Base-by-base conservation (phyloP, 257 asterid genomes). In the Buddleja alternifolia region DNA sequence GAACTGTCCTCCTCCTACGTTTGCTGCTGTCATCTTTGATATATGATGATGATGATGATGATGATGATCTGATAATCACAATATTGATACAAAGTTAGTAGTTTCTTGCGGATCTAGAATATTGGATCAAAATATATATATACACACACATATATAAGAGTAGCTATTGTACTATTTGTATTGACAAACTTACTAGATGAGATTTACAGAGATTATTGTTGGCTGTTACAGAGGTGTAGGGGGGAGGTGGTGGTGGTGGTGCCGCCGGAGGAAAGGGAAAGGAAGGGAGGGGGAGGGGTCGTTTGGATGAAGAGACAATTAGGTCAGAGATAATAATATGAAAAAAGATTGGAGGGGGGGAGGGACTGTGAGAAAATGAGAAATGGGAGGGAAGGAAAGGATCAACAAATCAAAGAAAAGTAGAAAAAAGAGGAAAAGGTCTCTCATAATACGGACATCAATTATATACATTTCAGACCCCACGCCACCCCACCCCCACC, bases 1-100 rank as follows among this genome's bases (percentile, higher is more conserved):
- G 63, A 90, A 93, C 78, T 84, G 92, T 9, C 85, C 87, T 10
- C 68, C 82, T 25, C 66, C 50, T 44, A n/a, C n/a, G 77, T 73
- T 76, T 11, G 86, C 73, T 45, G 90, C 84, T 25, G 92, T 85
- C 96, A 84, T 86, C 80, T 50, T 73, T 50, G 36, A 19, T 54
- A 10, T 8, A 59, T 10, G 58, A 14, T 48, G 21, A 47, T 20
- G 54, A 24, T 25, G n/a, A n/a, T n/a, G n/a, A n/a, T n/a, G n/a
- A n/a, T n/a, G n/a, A n/a, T n/a, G n/a, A 29, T 29, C 34, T 29
- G 34, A 29, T 1, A 29, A 29, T 5, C 2, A 29, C 2, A 29
- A 20, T 7, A 10, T 56, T 5, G 12, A 36, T 24, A 6, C 40
- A 44, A 52, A 50, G 40, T 46, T 32, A 24, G 34, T 29, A 10